Percentiles rank a stretch among this genome's conserved stretches.
phyloP scores from a whole-genome alignment of 2,329 filamentous ascomycete genomes.

The Cordyceps cateniannulata region DNA sequence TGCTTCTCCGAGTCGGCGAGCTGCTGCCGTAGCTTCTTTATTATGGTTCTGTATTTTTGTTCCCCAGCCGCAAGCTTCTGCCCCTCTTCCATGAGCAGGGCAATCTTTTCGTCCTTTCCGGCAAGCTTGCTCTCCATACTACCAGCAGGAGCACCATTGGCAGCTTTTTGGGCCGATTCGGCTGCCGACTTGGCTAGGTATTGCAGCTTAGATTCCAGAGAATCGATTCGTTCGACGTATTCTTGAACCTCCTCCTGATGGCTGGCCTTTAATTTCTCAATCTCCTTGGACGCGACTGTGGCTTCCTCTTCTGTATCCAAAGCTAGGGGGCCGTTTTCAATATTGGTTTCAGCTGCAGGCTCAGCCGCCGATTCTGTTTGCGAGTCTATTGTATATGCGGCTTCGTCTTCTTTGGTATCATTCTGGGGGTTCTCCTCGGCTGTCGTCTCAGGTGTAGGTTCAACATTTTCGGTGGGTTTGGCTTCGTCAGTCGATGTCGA shows the following conservation, averaged over 20 bases:
- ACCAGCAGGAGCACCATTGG: conserved; percentile 54
- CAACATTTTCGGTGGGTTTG: not conserved
- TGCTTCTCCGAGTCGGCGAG: conserved; percentile 60
- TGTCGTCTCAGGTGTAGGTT: not conserved
- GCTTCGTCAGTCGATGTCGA: not conserved
- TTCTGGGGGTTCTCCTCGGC: not conserved
- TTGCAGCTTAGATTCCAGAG: conserved; percentile 82
- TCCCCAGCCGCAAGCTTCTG: conserved; percentile 81
- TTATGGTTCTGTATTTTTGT: conserved; percentile 72
- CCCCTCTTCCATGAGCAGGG: conserved; percentile 84
- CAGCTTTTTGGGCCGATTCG: conserved; percentile 65
- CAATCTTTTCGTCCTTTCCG: conserved; percentile 87
- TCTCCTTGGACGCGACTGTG: not conserved
- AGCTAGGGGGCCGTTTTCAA: not conserved
- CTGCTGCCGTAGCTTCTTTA: conserved; percentile 72
- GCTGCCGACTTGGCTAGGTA: conserved; percentile 78
- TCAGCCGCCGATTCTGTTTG: not conserved
- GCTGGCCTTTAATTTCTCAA: conserved; percentile 21
- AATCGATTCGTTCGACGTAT: conserved; percentile 85
- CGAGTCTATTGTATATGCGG: not conserved
- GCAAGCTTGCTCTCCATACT: conserved; percentile 72
- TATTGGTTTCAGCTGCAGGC: not conserved
- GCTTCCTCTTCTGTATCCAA: not conserved
- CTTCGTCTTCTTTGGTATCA: not conserved
- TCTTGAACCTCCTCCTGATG: conserved; percentile 77